Evolutionary conservation across 1,284 basidiomycete species (phyloP), one percentile per base, ranked within the genome.

Genomic region (Cutaneotrichosporon curvatum): DNA sequence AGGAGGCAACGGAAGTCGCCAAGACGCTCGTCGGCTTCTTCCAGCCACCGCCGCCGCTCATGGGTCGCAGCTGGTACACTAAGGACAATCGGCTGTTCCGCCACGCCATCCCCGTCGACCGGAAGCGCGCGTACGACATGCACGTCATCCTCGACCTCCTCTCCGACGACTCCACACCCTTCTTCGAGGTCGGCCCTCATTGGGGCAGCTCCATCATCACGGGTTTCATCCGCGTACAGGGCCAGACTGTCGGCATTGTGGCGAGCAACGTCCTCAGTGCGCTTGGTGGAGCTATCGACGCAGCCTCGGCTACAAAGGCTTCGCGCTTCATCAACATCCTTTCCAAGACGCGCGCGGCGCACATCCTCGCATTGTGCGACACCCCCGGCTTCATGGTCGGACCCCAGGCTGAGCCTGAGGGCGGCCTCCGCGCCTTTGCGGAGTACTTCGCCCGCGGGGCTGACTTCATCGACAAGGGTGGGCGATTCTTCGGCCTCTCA

Each of bases 311-410:
- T 2, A 43, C 37, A 43, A 54, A 54, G 46, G 52, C 48, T 8
- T 39, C 40, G 7, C 52, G 52, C 33, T 54, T 54, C 43, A 35
- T 51, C 25, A 45, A 48, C 43, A 51, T 54, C 14, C 46, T 54
- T 8, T 31, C 43, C 33, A 54, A 54, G 48, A 50, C 52, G n/a
- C 39, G 40, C 7, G 37, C 37, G 4, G 43, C 40, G 4, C 52
- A 54, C 43, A 20, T 54, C 14, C 36, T 54, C 22, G 43, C 43
- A 2, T 32, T 54, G 9, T 54, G 52, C 48, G 52, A 54, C 46
- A 54, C 52, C 21, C 52, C 52, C 3, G 52, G 52, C 30, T 54
- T 54, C 48, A 54, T 54, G 52, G 52, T 54, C 30, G 52, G 52
- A 1, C 48, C 52, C 7, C 14, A 15, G 19, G 52, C 52, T 4